Conservation (phyloP, 2,329 filamentous ascomycete species). For the Alternaria consortialis region DNA sequence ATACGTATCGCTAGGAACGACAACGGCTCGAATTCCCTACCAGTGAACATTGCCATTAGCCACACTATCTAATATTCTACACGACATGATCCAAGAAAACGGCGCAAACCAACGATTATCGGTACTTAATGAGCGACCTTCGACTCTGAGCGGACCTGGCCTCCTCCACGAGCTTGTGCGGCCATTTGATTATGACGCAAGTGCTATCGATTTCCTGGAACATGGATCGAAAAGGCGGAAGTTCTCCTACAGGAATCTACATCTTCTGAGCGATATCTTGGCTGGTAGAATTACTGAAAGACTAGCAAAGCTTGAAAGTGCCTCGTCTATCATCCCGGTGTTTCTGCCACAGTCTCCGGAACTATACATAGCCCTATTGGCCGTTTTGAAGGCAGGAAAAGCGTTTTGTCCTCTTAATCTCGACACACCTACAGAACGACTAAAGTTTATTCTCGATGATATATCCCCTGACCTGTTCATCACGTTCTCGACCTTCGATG, state of each 20-base stretch:
- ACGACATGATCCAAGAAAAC: conserved; percentile 37
- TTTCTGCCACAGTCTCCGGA: conserved; percentile 79
- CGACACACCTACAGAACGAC: conserved; percentile 78
- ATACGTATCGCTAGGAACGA: background rate
- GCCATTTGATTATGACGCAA: conserved; percentile 41
- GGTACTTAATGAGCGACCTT: conserved; percentile 66
- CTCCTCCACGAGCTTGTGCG: conserved; percentile 72
- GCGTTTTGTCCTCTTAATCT: conserved; percentile 86
- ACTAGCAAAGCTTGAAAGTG: conserved; percentile 40
- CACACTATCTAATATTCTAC: conserved; percentile 16
- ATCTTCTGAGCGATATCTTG: conserved; percentile 65
- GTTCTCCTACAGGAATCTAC: conserved; percentile 71
- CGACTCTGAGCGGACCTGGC: conserved; percentile 61
- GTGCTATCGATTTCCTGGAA: conserved; percentile 71
- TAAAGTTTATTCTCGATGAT: conserved; percentile 83
- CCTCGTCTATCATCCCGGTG: conserved; percentile 70
- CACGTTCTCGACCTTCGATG: conserved; percentile 63
- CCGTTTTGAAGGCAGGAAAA: conserved; percentile 80
- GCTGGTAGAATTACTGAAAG: conserved; percentile 52
- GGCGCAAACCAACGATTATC: conserved; percentile 29
- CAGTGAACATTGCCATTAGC: conserved; percentile 3
- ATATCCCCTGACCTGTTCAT: conserved; percentile 74
- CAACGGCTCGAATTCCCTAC: background rate
- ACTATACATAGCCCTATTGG: conserved; percentile 80
- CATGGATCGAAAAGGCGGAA: conserved; percentile 56